Percentiles rank a stretch among this genome's conserved stretches.
Evolutionary conservation across 2,329 filamentous ascomycete species (phyloP).

Genomic region (Epichloe aotearoae): DNA sequence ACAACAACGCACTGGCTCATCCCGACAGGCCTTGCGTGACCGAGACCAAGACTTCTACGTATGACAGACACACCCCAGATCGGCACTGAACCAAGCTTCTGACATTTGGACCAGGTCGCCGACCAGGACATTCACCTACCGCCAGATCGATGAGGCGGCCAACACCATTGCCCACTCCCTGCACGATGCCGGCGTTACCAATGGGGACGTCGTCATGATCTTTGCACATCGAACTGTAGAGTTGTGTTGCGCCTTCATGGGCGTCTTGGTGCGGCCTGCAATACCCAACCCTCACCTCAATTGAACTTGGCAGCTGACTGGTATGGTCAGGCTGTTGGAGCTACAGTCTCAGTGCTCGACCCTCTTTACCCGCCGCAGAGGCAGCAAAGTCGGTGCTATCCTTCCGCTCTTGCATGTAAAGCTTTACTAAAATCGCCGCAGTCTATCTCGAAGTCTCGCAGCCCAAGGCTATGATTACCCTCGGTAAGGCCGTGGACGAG

Average conservation of each 20-base stretch:
- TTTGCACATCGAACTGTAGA: slow-evolving; percentile 69
- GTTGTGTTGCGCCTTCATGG: slow-evolving; percentile 60
- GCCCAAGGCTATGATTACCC: slow-evolving; percentile 53
- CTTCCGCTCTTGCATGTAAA: not conserved
- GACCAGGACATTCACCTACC: slow-evolving; percentile 68
- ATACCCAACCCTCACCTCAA: not conserved
- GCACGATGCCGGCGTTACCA: slow-evolving; percentile 54
- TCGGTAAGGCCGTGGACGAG: slow-evolving; percentile 52
- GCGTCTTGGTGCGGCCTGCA: slow-evolving; percentile 30
- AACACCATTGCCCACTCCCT: slow-evolving; percentile 73
- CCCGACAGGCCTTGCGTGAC: slow-evolving; percentile 45
- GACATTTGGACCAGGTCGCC: not conserved
- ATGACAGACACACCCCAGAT: slow-evolving; percentile 14
- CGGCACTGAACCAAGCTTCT: not conserved
- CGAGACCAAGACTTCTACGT: slow-evolving; percentile 26
- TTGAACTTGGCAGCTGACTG: not conserved
- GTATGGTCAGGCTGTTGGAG: slow-evolving; percentile 35
- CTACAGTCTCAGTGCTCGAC: slow-evolving; percentile 57
- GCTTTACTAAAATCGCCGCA: not conserved
- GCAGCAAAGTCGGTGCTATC: slow-evolving; percentile 10
- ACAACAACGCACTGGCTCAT: slow-evolving; percentile 49
- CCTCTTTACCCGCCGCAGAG: slow-evolving; percentile 31
- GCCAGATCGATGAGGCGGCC: slow-evolving; percentile 73
- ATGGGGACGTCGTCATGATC: slow-evolving; percentile 87
- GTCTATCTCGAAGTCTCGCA: slow-evolving; percentile 69